These are phyloP conservation scores for Delonix regia DNA, from an alignment of 306 rosid species.

Conservation along the genomic window DNA sequence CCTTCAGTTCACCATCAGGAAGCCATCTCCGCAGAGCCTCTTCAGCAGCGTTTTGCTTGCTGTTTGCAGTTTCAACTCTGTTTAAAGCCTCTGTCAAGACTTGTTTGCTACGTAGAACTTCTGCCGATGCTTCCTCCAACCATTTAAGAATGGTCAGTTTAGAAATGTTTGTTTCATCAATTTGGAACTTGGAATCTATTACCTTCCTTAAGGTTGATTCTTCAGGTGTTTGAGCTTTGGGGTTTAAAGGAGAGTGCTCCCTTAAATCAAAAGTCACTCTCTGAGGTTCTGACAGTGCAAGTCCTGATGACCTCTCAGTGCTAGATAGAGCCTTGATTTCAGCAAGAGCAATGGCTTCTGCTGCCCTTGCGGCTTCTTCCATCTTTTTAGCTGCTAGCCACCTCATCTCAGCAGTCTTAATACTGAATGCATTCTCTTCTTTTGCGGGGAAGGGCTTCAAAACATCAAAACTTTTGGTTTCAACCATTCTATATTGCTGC, in stretches of 20 bases:
- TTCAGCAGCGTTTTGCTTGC: conserved; percentile 73
- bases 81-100: conserved; percentile 76
- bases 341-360: conserved; percentile 92
- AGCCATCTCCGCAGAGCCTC: conserved; percentile 76
- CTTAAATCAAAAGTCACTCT: conserved; percentile 50
- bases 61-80: conserved; percentile 76
- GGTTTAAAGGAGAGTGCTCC: conserved; percentile 44
- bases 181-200: conserved; percentile 54
- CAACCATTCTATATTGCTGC: conserved; percentile 39
- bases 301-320: conserved; percentile 44
- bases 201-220: conserved; percentile 56
- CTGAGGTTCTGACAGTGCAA: conserved; percentile 61
- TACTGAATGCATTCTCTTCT: conserved; percentile 44
- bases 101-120: conserved; percentile 70
- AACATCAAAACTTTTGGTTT: conserved; percentile 44
- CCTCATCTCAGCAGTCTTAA: conserved; percentile 86
- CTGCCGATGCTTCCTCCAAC: conserved; percentile 84
- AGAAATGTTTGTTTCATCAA: conserved; percentile 61
- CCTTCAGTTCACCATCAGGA: conserved; percentile 54
- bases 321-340: conserved; percentile 73
- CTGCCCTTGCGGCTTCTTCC: conserved; percentile 97
- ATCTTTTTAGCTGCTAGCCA: conserved; percentile 93
- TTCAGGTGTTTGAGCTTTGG: conserved; percentile 47
- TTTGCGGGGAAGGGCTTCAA: conserved; percentile 29
- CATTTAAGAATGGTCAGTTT: conserved; percentile 56